Conservation (phyloP, 345 rosid genomes). For the Raphanus raphanistrum region DNA sequence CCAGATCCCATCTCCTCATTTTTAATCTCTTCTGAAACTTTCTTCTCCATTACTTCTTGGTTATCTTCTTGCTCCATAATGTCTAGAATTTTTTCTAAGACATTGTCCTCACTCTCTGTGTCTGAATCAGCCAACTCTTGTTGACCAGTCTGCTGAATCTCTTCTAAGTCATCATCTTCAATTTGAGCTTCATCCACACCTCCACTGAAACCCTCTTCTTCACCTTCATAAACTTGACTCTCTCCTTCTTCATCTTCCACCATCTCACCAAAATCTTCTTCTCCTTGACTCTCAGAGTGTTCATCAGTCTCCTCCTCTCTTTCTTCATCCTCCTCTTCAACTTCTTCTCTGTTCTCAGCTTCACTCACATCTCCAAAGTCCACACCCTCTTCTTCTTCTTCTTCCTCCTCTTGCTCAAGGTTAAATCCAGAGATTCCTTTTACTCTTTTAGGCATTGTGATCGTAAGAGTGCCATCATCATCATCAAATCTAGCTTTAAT, state of each 20-base stretch:
- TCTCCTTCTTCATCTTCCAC: constrained; percentile 24
- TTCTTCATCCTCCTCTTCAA: background rate
- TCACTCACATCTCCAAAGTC: constrained; percentile 21
- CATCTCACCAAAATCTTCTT: constrained; percentile 2
- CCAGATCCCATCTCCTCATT: background rate
- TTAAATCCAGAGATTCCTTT: constrained; percentile 52
- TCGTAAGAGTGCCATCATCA: constrained; percentile 51
- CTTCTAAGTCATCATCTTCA: background rate
- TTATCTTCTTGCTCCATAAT: background rate
- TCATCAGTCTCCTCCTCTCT: constrained; percentile 4
- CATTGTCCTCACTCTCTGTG: background rate
- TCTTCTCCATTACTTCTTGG: background rate
- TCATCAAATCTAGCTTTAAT: constrained; percentile 68
- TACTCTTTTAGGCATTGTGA: constrained; percentile 64
- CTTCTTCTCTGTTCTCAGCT: constrained; percentile 5
- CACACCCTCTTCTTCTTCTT: constrained; percentile 9
- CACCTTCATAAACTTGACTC: constrained; percentile 13
- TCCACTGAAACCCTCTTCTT: constrained; percentile 5
- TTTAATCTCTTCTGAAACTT: background rate
- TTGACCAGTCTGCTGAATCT: background rate
- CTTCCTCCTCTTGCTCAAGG: constrained; percentile 52
- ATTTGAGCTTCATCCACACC: background rate
- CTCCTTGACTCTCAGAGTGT: background rate
- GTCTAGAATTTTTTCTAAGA: background rate
- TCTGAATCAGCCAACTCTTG: constrained; percentile 1